Percentiles rank a stretch among this genome's conserved stretches.
Conservation (phyloP, 2,329 filamentous ascomycete genomes). For the Davidsoniella eucalypti region DNA sequence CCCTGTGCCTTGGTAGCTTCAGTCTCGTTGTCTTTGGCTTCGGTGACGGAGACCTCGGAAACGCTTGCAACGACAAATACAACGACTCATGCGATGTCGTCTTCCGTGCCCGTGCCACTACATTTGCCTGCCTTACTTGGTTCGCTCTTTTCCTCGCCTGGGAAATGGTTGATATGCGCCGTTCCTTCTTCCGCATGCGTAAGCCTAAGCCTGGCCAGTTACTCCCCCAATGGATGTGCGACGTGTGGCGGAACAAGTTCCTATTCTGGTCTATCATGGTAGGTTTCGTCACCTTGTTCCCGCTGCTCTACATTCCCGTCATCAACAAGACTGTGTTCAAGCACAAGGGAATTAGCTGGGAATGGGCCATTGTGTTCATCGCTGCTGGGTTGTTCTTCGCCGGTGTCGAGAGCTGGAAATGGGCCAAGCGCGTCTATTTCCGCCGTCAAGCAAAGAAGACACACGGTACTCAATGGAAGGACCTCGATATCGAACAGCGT, state of each 20-base stretch:
- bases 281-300: conserved; percentile 33
- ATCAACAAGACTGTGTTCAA: conserved; percentile 44
- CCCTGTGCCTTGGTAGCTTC: conserved; percentile 46
- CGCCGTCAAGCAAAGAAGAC: conserved; percentile 16
- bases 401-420: conserved; percentile 44
- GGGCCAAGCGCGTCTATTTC: conserved; percentile 32
- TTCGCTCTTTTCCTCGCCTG: conserved; percentile 61
- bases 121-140: conserved; percentile 61
- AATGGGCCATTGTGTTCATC: conserved; percentile 45
- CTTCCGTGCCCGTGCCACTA: conserved; percentile 56
- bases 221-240: conserved; percentile 48
- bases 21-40: conserved; percentile 48
- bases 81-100: conserved; percentile 40
- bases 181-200: conserved; percentile 55
- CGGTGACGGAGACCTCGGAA: conserved; percentile 40
- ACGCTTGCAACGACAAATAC: conserved; percentile 43
- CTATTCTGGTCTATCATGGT: conserved; percentile 45
- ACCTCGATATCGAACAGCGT: conserved; percentile 24
- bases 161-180: conserved; percentile 59
- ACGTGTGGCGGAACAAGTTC: conserved; percentile 58
- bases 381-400: conserved; percentile 37
- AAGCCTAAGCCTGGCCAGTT: conserved; percentile 43
- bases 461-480: conserved; percentile 20
- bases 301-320: conserved; percentile 40
- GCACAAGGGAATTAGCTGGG: conserved; percentile 43